These are phyloP conservation scores for Kwoniella shivajii DNA, from an alignment of 1,284 basidiomycete species.

Conservation along the genomic window DNA sequence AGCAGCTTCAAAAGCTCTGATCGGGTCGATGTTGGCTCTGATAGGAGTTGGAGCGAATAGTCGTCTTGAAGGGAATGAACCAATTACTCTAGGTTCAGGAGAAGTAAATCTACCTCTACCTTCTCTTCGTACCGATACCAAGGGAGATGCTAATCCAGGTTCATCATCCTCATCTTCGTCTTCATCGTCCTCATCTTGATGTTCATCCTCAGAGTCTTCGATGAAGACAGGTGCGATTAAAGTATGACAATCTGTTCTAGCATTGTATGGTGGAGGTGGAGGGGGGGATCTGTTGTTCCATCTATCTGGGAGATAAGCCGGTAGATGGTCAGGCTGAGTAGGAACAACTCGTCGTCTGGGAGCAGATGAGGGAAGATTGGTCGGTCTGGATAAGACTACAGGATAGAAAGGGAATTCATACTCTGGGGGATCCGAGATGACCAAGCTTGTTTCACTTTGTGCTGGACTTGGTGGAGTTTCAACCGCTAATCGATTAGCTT, in stretches of 20 bases:
- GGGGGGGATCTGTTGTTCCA: conserved; percentile 28
- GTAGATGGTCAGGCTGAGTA: conserved; percentile 1
- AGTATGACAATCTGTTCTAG: conserved; percentile 33
- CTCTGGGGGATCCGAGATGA: conserved; percentile 20
- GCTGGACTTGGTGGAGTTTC: conserved; percentile 8
- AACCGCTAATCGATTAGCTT: background rate
- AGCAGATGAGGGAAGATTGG: background rate
- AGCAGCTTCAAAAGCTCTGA: conserved; percentile 22
- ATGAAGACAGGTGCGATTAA: conserved; percentile 34
- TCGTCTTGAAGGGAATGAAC: conserved; percentile 18
- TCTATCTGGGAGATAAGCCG: conserved; percentile 13
- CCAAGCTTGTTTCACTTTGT: conserved; percentile 7
- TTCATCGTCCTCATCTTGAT: conserved; percentile 10
- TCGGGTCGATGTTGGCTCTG: background rate
- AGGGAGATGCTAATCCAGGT: conserved; percentile 3
- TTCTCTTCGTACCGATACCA: background rate
- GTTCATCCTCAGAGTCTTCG: conserved; percentile 15
- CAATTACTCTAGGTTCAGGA: conserved; percentile 17
- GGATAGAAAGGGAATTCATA: conserved; percentile 22
- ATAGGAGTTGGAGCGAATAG: conserved; percentile 9
- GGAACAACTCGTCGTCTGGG: background rate
- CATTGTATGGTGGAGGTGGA: conserved; percentile 49
- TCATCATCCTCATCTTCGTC: conserved; percentile 11
- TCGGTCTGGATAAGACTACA: conserved; percentile 3
- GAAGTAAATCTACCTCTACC: background rate